Base-by-base conservation (phyloP, 1,139 yeast species). In the Geotrichum phurueaensis region DNA sequence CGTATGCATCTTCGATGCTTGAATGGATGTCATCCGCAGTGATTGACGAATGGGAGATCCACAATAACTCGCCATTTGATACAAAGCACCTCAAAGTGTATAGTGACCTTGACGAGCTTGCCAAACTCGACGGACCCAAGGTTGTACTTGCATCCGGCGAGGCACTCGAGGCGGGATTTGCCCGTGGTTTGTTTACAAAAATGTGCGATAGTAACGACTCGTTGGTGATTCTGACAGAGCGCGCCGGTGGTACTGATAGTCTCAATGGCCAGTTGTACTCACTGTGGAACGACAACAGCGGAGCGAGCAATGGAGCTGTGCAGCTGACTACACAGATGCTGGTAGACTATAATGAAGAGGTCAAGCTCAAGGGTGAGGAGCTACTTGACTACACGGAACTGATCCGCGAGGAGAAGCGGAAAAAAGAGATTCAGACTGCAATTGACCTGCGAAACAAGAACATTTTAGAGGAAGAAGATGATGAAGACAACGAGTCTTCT, bases 11-110 rank as follows among this genome's bases (percentile, higher is more conserved):
- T 22, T 87, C 90, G 62, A 87, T 94, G 85, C 75, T 92, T 29
- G 99, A 95, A 75, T 95, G 98, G 98, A 88, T 94, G 94, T 85
- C 96, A 0, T 82, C 92, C 0, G 81, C 84, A 31, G 81, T 91
- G 52, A 82, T 89, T 43, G 86, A 87, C 67, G 87, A 86, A 59
- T 90, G 97, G 94, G 96, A 89, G 67, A 77, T 80, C 12, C 80
- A 84, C 65, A 85, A 84, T 59, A 82, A 83, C 60, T 82, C 87
- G 1, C 97, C 97, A 0, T 87, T 88, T 62, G 78, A 75, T 45
- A 72, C 62, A 76, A 86, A 36, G 77, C 84, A 69, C 83, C 83
- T 63, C 84, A 84, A 72, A 61, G 59, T 74, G 39, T 77, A 86
- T 18, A 78, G 85, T 29, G 82, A 82, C 53, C 81, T 87, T 1